Evolutionary conservation across 257 asterid genomes (phyloP).

Genomic region (Capsicum pubescens): DNA sequence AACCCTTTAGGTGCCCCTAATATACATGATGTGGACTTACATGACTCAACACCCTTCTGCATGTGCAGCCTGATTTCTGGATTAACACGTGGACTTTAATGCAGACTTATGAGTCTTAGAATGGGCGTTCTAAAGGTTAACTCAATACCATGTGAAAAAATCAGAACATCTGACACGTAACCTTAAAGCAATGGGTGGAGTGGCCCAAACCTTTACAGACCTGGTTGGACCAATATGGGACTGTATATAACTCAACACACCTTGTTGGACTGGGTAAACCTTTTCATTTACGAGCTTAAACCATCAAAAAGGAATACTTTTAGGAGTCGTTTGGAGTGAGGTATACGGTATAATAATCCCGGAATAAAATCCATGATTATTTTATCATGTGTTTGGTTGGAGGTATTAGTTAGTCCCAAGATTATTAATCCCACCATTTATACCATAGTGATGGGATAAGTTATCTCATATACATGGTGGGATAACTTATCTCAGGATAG

Average conservation of each 20-base stretch:
- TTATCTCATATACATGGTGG: no score
- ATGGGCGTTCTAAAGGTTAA: neutral
- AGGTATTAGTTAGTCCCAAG: no score
- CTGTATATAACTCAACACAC: neutral
- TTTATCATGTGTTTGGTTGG: no score
- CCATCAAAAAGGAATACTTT: neutral
- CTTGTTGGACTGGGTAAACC: neutral
- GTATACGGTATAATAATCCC: no score
- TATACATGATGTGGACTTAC: conserved; percentile 9
- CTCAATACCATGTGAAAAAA: neutral
- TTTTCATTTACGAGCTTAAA: neutral
- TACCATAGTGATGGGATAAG: no score
- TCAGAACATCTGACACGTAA: neutral
- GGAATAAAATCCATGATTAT: no score
- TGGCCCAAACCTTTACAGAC: conserved; percentile 20
- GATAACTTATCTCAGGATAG: no score
- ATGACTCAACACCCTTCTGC: neutral
- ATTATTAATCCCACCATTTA: no score
- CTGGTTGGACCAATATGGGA: neutral
- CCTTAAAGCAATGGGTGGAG: conserved; percentile 9
- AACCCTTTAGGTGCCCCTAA: neutral
- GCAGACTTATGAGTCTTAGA: neutral
- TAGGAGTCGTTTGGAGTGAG: no score
- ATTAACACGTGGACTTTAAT: neutral
- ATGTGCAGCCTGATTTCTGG: neutral